Evolutionary conservation across 345 rosid species (phyloP), one percentile per base, ranked within the genome.

Genomic region (Rhizophora mangle): DNA sequence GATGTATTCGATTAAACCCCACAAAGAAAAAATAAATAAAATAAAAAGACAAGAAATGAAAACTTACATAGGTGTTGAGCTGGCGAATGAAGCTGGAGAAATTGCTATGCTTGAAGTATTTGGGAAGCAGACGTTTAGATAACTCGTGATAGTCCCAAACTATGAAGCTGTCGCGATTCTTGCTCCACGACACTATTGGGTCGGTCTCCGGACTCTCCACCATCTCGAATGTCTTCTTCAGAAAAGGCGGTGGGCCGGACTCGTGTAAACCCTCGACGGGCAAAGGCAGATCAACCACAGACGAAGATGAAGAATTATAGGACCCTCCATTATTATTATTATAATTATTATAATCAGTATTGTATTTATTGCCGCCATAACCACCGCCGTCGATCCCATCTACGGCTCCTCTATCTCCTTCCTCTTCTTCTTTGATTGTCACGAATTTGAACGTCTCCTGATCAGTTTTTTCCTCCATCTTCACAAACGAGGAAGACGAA

Each of bases 191-290:
- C 6, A 76, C 66, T 0, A 61, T 47, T 2, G 34, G 29, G 52
- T 76, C 65, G 0, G 76, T 76, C 60, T 63, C 65, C 47, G 72
- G 72, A 71, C 72, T 72, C 49, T 72, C 80, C 69, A 76, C 80
- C 80, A 76, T 72, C 69, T 76, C 80, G 26, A 71, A 76, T 6
- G 58, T 68, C 67, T 76, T 76, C 62, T 30, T 76, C 11, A 72
- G 57, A 58, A 73, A 63, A 6, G 69, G 67, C 1, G 71, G 72
- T 27, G 89, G 88, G 58, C 86, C 85, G n/a, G 65, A 64, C 60
- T 86, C 90, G 59, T 84, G 73, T 68, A 91, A 68, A 8, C 89
- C 89, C 67, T 87, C 86, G 76, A 83, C 67, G 7, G 93, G 88
- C 71, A 68, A 80, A 2, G 88, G 79, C 64, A 68, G 57, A 54